A percentile compares a stretch with the other conserved stretches of the same genome.
These are phyloP conservation scores for Phaeoacremonium minimum DNA, from an alignment of 2,329 filamentous ascomycete species.

Conservation along the genomic window DNA sequence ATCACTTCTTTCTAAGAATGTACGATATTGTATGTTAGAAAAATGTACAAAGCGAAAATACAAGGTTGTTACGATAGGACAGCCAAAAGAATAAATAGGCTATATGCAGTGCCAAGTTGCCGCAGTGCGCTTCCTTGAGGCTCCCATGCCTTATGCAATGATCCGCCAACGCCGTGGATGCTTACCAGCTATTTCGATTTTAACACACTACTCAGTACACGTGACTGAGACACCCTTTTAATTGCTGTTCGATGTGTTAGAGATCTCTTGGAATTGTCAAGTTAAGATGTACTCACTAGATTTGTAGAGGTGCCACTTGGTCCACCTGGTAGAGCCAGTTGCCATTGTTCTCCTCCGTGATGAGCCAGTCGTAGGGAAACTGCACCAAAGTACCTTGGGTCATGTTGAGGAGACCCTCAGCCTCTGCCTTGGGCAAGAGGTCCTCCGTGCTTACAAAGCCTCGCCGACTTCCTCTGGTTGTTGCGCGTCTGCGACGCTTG, in stretches of 20 bases:
- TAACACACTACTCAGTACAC: too few relatives aligned
- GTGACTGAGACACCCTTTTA: too few relatives aligned
- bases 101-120: too few relatives aligned
- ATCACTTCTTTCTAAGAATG: too few relatives aligned
- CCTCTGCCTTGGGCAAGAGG: conserved; percentile 68
- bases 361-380: conserved; percentile 95
- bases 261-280: too few relatives aligned
- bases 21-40: background rate
- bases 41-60: background rate
- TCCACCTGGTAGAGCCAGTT: conserved; percentile 98
- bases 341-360: conserved; percentile 83
- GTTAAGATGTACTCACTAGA: conserved; percentile 87
- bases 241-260: too few relatives aligned
- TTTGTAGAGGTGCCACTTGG: conserved; percentile 91
- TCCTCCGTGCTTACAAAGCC: conserved; percentile 67
- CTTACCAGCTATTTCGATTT: too few relatives aligned
- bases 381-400: conserved; percentile 85
- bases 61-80: background rate
- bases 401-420: conserved; percentile 75
- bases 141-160: too few relatives aligned
- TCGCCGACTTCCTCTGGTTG: conserved; percentile 64
- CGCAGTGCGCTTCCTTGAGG: too few relatives aligned
- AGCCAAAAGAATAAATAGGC: too few relatives aligned
- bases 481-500: conserved; percentile 61
- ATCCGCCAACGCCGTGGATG: too few relatives aligned